Base-by-base conservation (phyloP, 1,284 basidiomycete genomes). In the Farysia itapuensis region DNA sequence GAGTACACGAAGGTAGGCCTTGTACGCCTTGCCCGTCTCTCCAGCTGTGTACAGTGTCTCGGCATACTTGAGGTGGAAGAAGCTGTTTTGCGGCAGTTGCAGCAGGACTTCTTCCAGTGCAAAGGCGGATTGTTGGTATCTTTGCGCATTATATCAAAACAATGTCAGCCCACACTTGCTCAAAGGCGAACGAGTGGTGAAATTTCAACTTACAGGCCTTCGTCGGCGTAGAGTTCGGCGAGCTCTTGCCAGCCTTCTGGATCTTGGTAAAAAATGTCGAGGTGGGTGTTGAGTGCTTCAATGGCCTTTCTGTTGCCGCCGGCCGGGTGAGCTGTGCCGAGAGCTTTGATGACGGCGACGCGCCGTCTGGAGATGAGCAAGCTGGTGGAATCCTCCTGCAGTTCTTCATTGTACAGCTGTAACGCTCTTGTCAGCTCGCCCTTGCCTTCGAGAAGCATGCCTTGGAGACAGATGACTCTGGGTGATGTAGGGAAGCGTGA, bases 241-340 rank as follows among this genome's bases (percentile, higher is more conserved):
- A 98, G 83, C 70, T 95, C 86, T 11, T 90, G 81, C 95, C 94
- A 98, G 4, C 84, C 92, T 63, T 93, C 88, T 0, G 89, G 81
- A 70, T 98, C 94, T 21, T 85, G 84, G 77, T 97, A 97, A 78
- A 94, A 92, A 0, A 86, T 91, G 72, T 97, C 94, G 26, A 97
- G 83, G 72, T 90, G 88, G 24, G 82, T 79, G 16, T 85, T 84
- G 5, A 98, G 82, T 56, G 89, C 84, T 9, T 86, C 81, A 1
- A 92, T 85, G 0, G 88, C 85, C 30, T 82, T 81, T 34, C 86
- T 48, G 25, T 40, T 9, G 16, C 60, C 59, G 14, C 48, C 35
- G 12, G 37, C 6, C 15, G 30, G 22, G 16, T 50, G 35, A 15
- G 32, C 30, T 23, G 25, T 43, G 11, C 41, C 51, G 11, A 46